Base-by-base conservation (phyloP, 129 eudicot genomes). In the Pseudognaphalium luteoalbum region DNA sequence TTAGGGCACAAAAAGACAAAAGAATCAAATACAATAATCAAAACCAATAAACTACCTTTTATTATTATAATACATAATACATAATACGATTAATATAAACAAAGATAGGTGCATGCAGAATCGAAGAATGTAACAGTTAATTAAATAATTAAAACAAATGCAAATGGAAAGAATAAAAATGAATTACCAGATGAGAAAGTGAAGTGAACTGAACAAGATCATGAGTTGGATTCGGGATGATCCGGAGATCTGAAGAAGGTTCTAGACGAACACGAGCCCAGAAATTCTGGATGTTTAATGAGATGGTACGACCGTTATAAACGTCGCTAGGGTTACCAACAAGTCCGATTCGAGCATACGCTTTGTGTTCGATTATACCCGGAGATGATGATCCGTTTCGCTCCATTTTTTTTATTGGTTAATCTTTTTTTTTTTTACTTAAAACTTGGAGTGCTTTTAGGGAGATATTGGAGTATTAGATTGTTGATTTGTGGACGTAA, bases 321-420 rank as follows among this genome's bases (percentile, higher is more conserved):
- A 95, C 97, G 7, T 94, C 99, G 77, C 97, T 91, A 1, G 99
- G 99, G 47, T 94, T 94, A 0, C 99, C 99, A 42, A 94, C 67
- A 1, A 94, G 77, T 21, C 99, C 99, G n/a, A 94, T 82, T 64
- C 99, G 82, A 20, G 97, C 99, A 41, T 89, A 89, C 0, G 88
- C 86, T 69, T 86, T 91, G 87, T 91, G 97, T 76, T 91, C 91
- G 4, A 88, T 81, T 12, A 66, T 72, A 69, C 79, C 59, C 74
- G 17, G 17, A 11, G 52, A 44, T 12, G 52, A 44, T 44, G 52
- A 44, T 44, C 52, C 52, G 52, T 44, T 44, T 12, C 17, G 52
- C 14, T 44, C 52, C 52, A 44, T 44, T 12, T 12, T 12, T 37
- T 37, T 5, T 35, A 6, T 33, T 25, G 0, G 28, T 25, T 25